Evolutionary conservation across 257 asterid genomes (phyloP).

Genomic region (Solanum verrucosum): DNA sequence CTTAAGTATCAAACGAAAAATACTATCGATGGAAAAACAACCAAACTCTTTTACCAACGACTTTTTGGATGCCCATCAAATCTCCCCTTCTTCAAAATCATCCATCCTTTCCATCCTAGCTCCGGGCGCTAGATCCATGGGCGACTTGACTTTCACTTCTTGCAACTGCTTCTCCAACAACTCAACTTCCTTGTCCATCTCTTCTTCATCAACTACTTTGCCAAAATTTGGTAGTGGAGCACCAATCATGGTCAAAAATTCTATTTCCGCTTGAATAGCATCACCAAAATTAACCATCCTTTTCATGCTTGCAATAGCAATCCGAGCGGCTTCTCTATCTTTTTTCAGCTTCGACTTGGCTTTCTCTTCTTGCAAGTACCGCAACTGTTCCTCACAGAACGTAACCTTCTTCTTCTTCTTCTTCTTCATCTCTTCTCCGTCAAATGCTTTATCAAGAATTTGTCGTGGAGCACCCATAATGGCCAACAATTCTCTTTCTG

Average conservation of each 20-base stretch:
- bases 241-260: not conserved
- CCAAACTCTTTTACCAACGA: not conserved
- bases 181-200: too few relatives aligned
- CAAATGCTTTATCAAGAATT: not conserved
- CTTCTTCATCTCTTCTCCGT: not conserved
- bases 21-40: not conserved
- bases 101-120: too few relatives aligned
- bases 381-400: not conserved
- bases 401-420: not conserved
- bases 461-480: not conserved
- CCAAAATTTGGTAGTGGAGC: not conserved
- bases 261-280: not conserved
- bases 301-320: not conserved
- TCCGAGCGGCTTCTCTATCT: not conserved
- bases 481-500: not conserved
- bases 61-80: not conserved
- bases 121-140: too few relatives aligned
- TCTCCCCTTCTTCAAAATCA: too few relatives aligned
- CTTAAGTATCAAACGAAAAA: not conserved
- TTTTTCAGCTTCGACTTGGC: not conserved
- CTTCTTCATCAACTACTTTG: too few relatives aligned
- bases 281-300: not conserved
- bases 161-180: too few relatives aligned
- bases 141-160: too few relatives aligned
- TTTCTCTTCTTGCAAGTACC: not conserved